Conservation (phyloP, 2,329 filamentous ascomycete genomes). For the Cladosporium austrohemisphaericum region DNA sequence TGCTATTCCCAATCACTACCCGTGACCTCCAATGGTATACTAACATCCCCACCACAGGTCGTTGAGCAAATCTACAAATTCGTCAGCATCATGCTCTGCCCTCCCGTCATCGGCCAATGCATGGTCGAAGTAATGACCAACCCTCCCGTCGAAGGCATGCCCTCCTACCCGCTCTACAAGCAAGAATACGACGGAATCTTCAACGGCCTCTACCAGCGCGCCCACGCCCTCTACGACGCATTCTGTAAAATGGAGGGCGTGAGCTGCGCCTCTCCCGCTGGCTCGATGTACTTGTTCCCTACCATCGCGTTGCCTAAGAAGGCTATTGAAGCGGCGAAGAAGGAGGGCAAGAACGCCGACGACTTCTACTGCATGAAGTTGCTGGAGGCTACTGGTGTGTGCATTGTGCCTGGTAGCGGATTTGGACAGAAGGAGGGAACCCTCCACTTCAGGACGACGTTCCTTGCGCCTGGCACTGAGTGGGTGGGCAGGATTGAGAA, state of each 20-base stretch:
- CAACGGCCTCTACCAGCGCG: slow-evolving; percentile 71
- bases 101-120: slow-evolving; percentile 93
- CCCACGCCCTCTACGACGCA: slow-evolving; percentile 79
- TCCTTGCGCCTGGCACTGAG: slow-evolving; percentile 91
- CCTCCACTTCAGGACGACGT: slow-evolving; percentile 93
- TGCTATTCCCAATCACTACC: background rate
- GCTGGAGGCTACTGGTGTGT: slow-evolving; percentile 91
- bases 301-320: slow-evolving; percentile 76
- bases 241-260: slow-evolving; percentile 96
- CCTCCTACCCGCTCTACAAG: slow-evolving; percentile 78
- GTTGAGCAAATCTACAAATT: slow-evolving; percentile 97
- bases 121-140: slow-evolving; percentile 98
- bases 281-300: slow-evolving; percentile 98
- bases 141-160: slow-evolving; percentile 78
- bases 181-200: slow-evolving; percentile 82
- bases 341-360: slow-evolving; percentile 72
- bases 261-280: slow-evolving; percentile 82
- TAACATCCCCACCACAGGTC: slow-evolving; percentile 56
- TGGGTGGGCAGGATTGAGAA: slow-evolving; percentile 84
- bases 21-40: background rate
- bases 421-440: slow-evolving; percentile 93
- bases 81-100: slow-evolving; percentile 93
- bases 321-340: slow-evolving; percentile 69
- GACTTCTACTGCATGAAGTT: slow-evolving; percentile 92
- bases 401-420: slow-evolving; percentile 84